Evolutionary conservation across 2,329 filamentous ascomycete species (phyloP), one percentile per base, ranked within the genome.

Genomic region (Colletotrichum lini): DNA sequence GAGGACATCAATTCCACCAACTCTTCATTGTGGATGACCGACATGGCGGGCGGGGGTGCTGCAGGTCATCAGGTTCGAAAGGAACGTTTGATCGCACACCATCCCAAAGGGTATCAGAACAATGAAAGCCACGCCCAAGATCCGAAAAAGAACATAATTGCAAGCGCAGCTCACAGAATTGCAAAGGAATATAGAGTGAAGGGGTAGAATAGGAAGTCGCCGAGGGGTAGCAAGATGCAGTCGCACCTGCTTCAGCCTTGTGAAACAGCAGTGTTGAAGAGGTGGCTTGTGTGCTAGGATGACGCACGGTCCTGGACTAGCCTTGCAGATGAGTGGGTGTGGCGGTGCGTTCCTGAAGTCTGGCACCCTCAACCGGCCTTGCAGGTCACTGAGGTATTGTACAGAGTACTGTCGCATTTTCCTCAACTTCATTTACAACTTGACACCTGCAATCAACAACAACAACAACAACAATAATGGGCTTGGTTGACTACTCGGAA

Each of bases 401-500:
- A 9, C 30, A 35, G 30, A 35, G 30, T 35, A 9, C 30, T 15
- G 35, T 38, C 18, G 16, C 26, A 49, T 49, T 60, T 49, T 21
- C 15, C 26, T 26, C 35, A 50, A 53, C 21, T 35, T 47, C 67
- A n/a, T 57, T 53, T 26, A 54, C 60, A 38, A 38, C 42, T 26
- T 13, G n/a, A 15, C 10, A 42, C n/a, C 21, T 7, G 23, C n/a
- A 15, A 45, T 3, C 23, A 23, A 23, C 23, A 23, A 23, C 30
- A 8, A 21, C 18, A 40, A 44, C 21, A n/a, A 13, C 12, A 73
- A 53, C n/a, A 73, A 81, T 58, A 49, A 96, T 96, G 93, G 91
- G 89, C 16, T 85, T 97, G 40, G 94, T 96, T 75, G 91, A 92
- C 73, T 97, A 97, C 77, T 95, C 94, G 4, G 94, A 95, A 79